Conservation (phyloP, 768 basidiomycete species). For the Kwoniella sp. region DNA sequence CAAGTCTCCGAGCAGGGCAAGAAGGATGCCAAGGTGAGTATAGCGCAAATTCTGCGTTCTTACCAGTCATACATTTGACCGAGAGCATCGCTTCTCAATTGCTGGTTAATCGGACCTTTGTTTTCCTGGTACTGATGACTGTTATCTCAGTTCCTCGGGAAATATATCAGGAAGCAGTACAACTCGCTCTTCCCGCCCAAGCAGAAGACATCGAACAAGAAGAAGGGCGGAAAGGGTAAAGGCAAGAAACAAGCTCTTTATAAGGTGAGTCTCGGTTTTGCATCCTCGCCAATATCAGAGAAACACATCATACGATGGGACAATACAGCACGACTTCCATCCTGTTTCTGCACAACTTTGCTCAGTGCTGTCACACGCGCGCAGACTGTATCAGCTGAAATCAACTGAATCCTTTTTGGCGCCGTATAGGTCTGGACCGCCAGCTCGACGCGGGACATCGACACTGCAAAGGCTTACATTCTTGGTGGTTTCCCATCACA, state of each 20-base stretch:
- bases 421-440: slow-evolving; percentile 55
- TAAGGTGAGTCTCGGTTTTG: slow-evolving; percentile 33
- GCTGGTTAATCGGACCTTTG: no score
- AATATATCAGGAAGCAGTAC: slow-evolving; percentile 50
- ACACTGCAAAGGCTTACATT: slow-evolving; percentile 55
- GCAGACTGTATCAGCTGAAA: no score
- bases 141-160: slow-evolving; percentile 33
- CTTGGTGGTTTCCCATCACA: slow-evolving; percentile 55
- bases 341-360: no score
- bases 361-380: no score
- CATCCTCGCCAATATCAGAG: no score
- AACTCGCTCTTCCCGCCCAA: slow-evolving; percentile 43
- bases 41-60: no score
- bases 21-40: slow-evolving; percentile 53
- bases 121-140: no score
- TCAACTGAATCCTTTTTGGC: no score
- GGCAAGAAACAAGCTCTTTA: slow-evolving; percentile 30
- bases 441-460: slow-evolving; percentile 54
- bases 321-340: no score
- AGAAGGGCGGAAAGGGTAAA: slow-evolving; percentile 5
- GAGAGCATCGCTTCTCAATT: no score
- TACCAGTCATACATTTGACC: neutral
- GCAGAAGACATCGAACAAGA: slow-evolving; percentile 25
- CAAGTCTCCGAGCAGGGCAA: slow-evolving; percentile 51
- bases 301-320: no score